These are phyloP conservation scores for Candida coleopterorum DNA, from an alignment of 805 yeast genomes.

Conservation along the genomic window DNA sequence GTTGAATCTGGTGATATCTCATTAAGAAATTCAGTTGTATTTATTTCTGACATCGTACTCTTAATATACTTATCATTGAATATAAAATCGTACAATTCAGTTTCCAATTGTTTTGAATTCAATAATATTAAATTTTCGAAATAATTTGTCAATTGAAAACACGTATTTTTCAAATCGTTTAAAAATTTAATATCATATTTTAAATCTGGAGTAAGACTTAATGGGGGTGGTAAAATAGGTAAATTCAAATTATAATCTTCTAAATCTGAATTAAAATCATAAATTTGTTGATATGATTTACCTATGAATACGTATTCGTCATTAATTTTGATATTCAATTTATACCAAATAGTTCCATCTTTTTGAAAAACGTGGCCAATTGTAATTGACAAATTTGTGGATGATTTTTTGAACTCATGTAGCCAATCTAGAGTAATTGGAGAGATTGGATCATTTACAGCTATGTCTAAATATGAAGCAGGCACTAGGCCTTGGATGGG, in stretches of 20 bases:
- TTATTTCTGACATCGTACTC: not conserved
- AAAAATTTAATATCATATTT: conserved; percentile 12
- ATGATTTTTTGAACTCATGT: conserved; percentile 14
- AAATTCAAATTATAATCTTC: conserved; percentile 6
- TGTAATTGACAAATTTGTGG: conserved; percentile 10
- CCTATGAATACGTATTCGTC: conserved; percentile 15
- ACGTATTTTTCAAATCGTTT: conserved; percentile 16
- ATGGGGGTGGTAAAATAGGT: conserved; percentile 30
- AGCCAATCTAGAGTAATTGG: conserved; percentile 33
- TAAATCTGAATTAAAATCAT: conserved; percentile 24
- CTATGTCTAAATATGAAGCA: conserved; percentile 35
- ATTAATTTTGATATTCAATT: conserved; percentile 20
- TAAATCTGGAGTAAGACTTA: conserved; percentile 7
- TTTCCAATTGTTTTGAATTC: conserved; percentile 5
- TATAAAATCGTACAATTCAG: conserved; percentile 11
- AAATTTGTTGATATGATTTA: conserved; percentile 35
- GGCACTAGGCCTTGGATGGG: conserved; percentile 29
- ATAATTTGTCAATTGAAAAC: conserved; percentile 23
- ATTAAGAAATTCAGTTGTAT: not conserved
- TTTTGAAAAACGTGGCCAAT: conserved; percentile 25
- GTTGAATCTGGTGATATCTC: conserved; percentile 1
- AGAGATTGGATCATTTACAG: conserved; percentile 30
- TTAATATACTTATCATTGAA: conserved; percentile 1
- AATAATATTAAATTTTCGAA: conserved; percentile 17
- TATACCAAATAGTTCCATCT: conserved; percentile 28